Conservation (phyloP, 1,284 basidiomycete species). For the Ganoderma sp. region DNA sequence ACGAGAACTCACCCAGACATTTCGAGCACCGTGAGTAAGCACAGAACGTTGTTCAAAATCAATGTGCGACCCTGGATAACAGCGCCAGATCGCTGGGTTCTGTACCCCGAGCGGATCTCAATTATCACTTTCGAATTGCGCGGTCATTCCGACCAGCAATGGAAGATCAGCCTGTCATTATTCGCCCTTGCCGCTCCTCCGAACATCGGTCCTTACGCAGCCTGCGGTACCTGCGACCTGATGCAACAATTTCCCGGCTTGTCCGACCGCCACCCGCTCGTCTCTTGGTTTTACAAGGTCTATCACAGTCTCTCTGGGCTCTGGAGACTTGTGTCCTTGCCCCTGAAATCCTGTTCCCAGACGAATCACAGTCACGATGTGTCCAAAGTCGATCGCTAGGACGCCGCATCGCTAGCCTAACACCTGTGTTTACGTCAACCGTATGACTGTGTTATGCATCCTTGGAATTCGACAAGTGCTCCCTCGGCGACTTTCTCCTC, state of each 20-base stretch:
- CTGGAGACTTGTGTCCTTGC: too few species aligned
- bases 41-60: conserved; percentile 7
- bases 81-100: conserved; percentile 4
- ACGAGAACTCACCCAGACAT: neutral
- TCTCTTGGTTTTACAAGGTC: neutral
- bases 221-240: too few species aligned
- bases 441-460: too few species aligned
- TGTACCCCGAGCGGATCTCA: conserved; percentile 6
- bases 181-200: neutral
- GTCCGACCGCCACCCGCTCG: too few species aligned
- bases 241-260: neutral
- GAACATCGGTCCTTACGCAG: neutral
- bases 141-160: neutral
- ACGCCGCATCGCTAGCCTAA: too few species aligned
- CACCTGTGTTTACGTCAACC: too few species aligned
- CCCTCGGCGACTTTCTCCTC: too few species aligned
- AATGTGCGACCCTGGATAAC: conserved; percentile 3
- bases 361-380: too few species aligned
- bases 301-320: too few species aligned
- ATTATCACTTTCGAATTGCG: neutral
- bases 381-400: too few species aligned
- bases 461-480: too few species aligned
- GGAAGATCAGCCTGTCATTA: neutral
- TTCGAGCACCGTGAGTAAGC: conserved; percentile 9
- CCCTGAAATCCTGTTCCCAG: too few species aligned